These are phyloP conservation scores for Cocos nucifera DNA, from an alignment of 176 grass and related monocot genomes.

Conservation along the genomic window DNA sequence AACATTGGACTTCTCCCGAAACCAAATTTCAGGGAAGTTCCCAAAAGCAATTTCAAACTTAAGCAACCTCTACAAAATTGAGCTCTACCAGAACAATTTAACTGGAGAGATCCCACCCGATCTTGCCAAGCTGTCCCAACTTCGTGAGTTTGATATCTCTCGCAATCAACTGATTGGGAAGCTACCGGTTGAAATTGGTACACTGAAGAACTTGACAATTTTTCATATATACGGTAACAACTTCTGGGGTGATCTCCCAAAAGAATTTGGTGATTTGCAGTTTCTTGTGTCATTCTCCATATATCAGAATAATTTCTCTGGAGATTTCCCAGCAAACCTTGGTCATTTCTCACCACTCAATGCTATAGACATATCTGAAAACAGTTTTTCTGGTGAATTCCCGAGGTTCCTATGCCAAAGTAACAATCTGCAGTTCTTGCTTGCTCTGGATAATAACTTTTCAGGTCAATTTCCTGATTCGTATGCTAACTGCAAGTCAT, in stretches of 20 bases:
- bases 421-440: conserved; percentile 57
- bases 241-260: conserved; percentile 71
- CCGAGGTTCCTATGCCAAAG: conserved; percentile 77
- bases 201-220: conserved; percentile 58
- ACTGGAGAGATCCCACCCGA: conserved; percentile 82
- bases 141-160: conserved; percentile 93
- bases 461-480: conserved; percentile 70
- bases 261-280: conserved; percentile 51
- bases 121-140: conserved; percentile 40
- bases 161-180: conserved; percentile 63
- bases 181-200: conserved; percentile 45
- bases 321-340: conserved; percentile 60
- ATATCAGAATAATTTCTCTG: conserved; percentile 75
- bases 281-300: conserved; percentile 84
- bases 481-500: conserved; percentile 76
- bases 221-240: conserved; percentile 81
- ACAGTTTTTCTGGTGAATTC: conserved; percentile 81
- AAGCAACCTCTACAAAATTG: conserved; percentile 77
- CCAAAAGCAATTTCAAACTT: conserved; percentile 66
- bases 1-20: conserved; percentile 82
- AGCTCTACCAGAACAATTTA: conserved; percentile 89
- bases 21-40: conserved; percentile 66
- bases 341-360: conserved; percentile 67
- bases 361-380: conserved; percentile 86
- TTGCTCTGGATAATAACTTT: conserved; percentile 85